Evolutionary conservation across 1,139 yeast genomes (phyloP).

Genomic region (Geotrichum australiense): DNA sequence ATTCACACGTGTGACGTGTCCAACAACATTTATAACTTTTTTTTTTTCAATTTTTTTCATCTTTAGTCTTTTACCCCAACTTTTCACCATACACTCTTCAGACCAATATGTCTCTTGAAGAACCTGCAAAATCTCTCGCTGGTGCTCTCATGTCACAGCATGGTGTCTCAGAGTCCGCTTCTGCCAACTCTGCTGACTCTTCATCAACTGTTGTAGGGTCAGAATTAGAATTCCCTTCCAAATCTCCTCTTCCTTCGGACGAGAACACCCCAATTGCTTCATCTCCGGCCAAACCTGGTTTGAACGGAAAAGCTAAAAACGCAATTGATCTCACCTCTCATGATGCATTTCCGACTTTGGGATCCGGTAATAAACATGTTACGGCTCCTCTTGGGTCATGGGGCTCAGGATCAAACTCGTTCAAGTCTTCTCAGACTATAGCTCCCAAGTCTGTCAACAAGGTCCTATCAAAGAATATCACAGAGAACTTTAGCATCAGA

Average conservation of each 20-base stretch:
- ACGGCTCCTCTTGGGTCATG: constrained; percentile 12
- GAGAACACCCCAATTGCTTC: constrained; percentile 12
- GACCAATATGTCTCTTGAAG: constrained; percentile 16
- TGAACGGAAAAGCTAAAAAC: constrained; percentile 14
- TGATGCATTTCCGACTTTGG: constrained; percentile 68
- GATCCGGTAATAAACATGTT: constrained; percentile 34
- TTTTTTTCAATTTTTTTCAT: no score
- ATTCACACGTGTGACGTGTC: no score
- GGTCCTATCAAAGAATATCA: constrained; percentile 12
- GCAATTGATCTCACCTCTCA: constrained; percentile 25
- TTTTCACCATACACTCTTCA: background rate
- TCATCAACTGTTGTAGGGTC: constrained; percentile 2
- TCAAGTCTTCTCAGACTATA: constrained; percentile 7
- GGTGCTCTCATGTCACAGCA: constrained; percentile 29
- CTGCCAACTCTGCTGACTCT: constrained; percentile 1
- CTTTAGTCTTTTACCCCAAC: background rate
- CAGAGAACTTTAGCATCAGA: constrained; percentile 13
- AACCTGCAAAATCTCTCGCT: constrained; percentile 23
- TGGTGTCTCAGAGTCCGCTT: constrained; percentile 16
- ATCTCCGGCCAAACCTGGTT: constrained; percentile 3
- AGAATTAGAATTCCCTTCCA: constrained; percentile 7
- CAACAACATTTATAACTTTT: background rate
- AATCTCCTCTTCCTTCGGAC: constrained; percentile 13
- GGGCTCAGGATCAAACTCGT: constrained; percentile 14
- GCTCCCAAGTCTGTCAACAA: constrained; percentile 9